Percentiles rank a stretch among this genome's conserved stretches.
These are phyloP conservation scores for Eucalyptus virginea DNA, from an alignment of 345 rosid species.

Conservation along the genomic window DNA sequence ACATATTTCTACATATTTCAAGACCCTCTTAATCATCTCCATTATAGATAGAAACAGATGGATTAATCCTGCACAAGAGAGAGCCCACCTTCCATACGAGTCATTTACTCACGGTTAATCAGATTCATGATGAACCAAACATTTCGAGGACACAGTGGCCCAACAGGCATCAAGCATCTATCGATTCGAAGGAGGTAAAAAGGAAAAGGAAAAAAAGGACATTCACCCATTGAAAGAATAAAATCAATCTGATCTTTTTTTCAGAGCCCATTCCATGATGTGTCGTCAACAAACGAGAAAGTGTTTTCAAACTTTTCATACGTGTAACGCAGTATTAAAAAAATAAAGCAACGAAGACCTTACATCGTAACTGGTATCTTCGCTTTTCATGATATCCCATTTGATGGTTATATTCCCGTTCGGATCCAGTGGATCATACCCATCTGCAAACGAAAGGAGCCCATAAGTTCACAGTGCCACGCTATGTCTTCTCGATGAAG, in stretches of 20 bases:
- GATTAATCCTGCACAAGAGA: not conserved
- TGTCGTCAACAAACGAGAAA: not conserved
- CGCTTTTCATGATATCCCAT: slow-evolving; percentile 63
- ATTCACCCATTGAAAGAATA: not conserved
- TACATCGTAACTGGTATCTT: slow-evolving; percentile 24
- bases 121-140: not conserved
- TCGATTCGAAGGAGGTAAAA: not conserved
- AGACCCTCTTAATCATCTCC: not conserved
- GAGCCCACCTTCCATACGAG: not conserved
- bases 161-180: not conserved
- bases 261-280: not conserved
- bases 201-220: not conserved
- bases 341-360: not conserved
- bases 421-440: slow-evolving; percentile 86
- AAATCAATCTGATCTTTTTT: not conserved
- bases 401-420: slow-evolving; percentile 52
- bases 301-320: not conserved
- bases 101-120: not conserved
- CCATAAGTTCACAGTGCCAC: not conserved
- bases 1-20: not conserved
- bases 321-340: not conserved
- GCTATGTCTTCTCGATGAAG: not conserved
- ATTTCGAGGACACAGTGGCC: not conserved
- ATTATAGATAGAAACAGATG: not conserved
- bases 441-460: slow-evolving; percentile 38